phyloP scores from a whole-genome alignment of 192 early-diverging fungal genomes.

The Coemansia pectinata region DNA sequence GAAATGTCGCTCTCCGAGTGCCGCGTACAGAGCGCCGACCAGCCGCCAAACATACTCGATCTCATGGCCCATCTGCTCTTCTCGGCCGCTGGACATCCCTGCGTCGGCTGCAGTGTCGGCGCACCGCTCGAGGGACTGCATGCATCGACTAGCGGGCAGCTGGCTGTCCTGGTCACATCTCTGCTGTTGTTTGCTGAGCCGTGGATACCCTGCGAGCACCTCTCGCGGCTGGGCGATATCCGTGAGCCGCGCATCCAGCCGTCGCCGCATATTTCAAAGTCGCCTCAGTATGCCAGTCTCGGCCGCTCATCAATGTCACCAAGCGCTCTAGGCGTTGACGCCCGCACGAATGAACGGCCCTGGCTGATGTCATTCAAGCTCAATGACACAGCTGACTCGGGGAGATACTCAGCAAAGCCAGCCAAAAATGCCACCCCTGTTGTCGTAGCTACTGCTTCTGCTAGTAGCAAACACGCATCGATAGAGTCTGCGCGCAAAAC shows the following conservation, averaged over 20 bases:
- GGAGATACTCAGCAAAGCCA: constrained; percentile 26
- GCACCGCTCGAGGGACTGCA: constrained; percentile 35
- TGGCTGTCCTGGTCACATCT: constrained; percentile 39
- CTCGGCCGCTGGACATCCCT: constrained; percentile 34
- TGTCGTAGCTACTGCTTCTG: not conserved
- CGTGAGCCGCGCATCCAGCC: constrained; percentile 35
- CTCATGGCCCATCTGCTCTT: constrained; percentile 39
- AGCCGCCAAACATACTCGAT: constrained; percentile 34
- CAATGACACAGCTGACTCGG: constrained; percentile 26
- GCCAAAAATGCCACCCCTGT: not conserved
- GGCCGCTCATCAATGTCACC: not conserved
- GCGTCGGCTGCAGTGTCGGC: constrained; percentile 36
- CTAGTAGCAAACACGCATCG: constrained; percentile 17
- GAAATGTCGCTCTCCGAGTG: constrained; percentile 33
- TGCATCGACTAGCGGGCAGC: constrained; percentile 37
- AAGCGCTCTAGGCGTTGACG: not conserved
- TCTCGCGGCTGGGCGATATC: constrained; percentile 39
- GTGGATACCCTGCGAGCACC: constrained; percentile 48
- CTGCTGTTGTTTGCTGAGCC: constrained; percentile 44
- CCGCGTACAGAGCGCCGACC: constrained; percentile 12
- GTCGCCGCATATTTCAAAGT: constrained; percentile 5
- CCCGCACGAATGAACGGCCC: constrained; percentile 29
- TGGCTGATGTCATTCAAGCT: constrained; percentile 52
- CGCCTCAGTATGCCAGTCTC: constrained; percentile 8
- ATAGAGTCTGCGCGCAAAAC: constrained; percentile 30